These are phyloP conservation scores for Podospora tetraspora DNA, from an alignment of 495 filamentous ascomycete species.

Conservation along the genomic window DNA sequence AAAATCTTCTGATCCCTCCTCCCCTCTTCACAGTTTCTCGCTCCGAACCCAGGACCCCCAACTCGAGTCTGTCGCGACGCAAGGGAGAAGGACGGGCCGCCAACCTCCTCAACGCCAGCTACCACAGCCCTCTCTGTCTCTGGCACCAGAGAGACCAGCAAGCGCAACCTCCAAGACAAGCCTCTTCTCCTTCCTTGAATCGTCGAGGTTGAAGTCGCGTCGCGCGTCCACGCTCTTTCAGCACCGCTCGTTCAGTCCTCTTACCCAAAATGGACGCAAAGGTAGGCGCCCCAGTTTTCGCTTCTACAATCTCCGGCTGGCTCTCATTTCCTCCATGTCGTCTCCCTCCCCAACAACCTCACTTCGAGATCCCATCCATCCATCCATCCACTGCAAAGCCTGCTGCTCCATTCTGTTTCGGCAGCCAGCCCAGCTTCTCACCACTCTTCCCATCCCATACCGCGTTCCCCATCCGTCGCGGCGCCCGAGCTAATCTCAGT, in stretches of 20 bases:
- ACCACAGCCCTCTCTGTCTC: not conserved
- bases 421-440: not conserved
- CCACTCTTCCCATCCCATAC: not conserved
- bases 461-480: slow-evolving; percentile 7
- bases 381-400: not conserved
- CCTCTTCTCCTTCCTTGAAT: not conserved
- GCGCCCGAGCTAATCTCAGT: slow-evolving; percentile 14
- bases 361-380: not conserved
- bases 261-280: slow-evolving; percentile 35
- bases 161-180: not conserved
- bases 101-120: not conserved
- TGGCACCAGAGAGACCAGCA: not conserved
- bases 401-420: not conserved
- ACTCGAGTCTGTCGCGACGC: not conserved
- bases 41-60: not conserved
- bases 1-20: not conserved
- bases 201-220: not conserved
- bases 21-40: not conserved
- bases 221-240: slow-evolving; percentile 5
- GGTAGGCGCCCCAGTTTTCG: slow-evolving; percentile 21
- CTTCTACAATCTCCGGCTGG: slow-evolving; percentile 3
- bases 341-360: slow-evolving; percentile 7
- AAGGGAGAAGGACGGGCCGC: not conserved
- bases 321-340: slow-evolving; percentile 10
- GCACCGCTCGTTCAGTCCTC: not conserved